A percentile compares a stretch with the other conserved stretches of the same genome.
phyloP scores from a whole-genome alignment of 2,329 filamentous ascomycete genomes.

The Aotearoamyces nothofagi region DNA sequence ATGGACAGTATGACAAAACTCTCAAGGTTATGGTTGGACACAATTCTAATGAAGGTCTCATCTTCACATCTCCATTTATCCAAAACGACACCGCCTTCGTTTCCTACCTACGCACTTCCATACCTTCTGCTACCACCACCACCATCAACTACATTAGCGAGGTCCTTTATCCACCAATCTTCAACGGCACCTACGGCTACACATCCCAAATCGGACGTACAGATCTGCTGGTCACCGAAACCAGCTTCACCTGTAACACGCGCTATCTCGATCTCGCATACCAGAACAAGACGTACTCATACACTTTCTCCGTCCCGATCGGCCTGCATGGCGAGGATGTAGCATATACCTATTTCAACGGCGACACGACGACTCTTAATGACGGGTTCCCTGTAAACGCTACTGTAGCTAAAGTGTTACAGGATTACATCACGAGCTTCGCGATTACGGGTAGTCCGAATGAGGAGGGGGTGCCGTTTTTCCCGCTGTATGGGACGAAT shows the following conservation, averaged over 20 bases:
- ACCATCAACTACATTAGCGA: conserved; percentile 1
- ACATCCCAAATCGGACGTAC: conserved; percentile 26
- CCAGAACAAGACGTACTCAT: conserved; percentile 30
- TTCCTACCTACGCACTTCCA: conserved; percentile 4
- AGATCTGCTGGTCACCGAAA: conserved; percentile 26
- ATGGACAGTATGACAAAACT: conserved; percentile 26
- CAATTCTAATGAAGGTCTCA: conserved; percentile 25
- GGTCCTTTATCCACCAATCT: conserved; percentile 15
- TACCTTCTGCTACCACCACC: no score
- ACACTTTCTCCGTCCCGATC: conserved; percentile 35
- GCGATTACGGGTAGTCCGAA: conserved; percentile 19
- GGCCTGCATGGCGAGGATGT: conserved; percentile 36
- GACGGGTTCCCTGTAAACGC: conserved; percentile 15
- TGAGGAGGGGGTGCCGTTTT: conserved; percentile 7
- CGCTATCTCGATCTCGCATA: conserved; percentile 31
- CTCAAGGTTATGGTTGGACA: conserved; percentile 30
- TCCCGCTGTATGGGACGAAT: conserved; percentile 11
- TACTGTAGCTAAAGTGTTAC: conserved; percentile 19
- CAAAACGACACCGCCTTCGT: conserved; percentile 7
- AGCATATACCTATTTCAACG: conserved; percentile 35
- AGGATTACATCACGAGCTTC: conserved; percentile 23
- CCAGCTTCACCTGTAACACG: conserved; percentile 33
- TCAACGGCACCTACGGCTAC: conserved; percentile 28
- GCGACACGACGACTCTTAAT: conserved; percentile 11
- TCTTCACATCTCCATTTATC: conserved; percentile 20